Evolutionary conservation across 441 rosid species (phyloP), one percentile per base, ranked within the genome.

Genomic region (Aleurites moluccanus): DNA sequence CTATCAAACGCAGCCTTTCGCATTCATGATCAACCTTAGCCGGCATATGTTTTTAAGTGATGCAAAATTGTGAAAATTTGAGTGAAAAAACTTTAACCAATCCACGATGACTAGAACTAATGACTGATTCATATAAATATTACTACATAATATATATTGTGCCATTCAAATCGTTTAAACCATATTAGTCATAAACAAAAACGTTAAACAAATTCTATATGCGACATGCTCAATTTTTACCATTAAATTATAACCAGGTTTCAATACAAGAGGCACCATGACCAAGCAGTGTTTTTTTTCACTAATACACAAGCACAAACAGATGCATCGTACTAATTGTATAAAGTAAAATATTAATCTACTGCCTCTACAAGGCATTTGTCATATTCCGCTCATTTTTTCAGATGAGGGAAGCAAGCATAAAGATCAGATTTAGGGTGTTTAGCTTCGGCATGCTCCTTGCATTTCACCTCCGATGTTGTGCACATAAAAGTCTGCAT

Each of bases 401-500:
- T 79, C 15, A 87, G 84, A 77, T 84, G 88, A 8, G 90, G 90
- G 80, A 87, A 87, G 64, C 88, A 85, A 1, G 79, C 60, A 11
- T 20, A 25, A 15, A 79, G 27, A 70, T 87, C 88, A 52, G 87
- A 78, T 64, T 87, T 84, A 9, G 88, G 90, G 75, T 84, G 90
- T 73, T 81, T 87, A 53, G 87, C 88, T 62, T 87, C 90, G 0
- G 87, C 87, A 68, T 85, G 90, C 30, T 85, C 87, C 80, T 66
- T 79, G 77, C 90, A 87, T 53, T 85, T 87, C 75, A 85, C 90
- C 77, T 87, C 88, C 42, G 90, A 70, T 6, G 88, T 87, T 53
- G 90, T 87, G 81, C 88, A 87, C 67, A 87, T 82, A 71, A 87
- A 87, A 52, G 90, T 84, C 81, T 87, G 88, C 87, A 85, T 85